A percentile compares a stretch with the other conserved stretches of the same genome.
These are phyloP conservation scores for Leishmania turanica DNA, from an alignment of 208 protist genomes.

Conservation along the genomic window DNA sequence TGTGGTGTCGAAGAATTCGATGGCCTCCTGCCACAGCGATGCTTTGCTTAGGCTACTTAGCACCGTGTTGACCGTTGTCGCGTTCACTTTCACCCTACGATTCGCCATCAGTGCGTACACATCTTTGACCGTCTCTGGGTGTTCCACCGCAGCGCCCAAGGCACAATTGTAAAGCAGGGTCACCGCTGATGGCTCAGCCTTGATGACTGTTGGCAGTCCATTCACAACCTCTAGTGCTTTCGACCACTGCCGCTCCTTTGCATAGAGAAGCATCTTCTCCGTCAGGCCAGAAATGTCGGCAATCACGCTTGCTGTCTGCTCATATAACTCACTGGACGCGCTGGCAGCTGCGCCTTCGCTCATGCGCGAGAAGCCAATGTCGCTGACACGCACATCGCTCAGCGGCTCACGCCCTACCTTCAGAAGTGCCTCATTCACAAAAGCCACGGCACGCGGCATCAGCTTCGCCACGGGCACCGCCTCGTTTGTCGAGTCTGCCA, in stretches of 20 bases:
- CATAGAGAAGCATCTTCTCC: slow-evolving; percentile 80
- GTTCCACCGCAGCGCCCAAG: slow-evolving; percentile 76
- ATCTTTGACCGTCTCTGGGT: slow-evolving; percentile 45
- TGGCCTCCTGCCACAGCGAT: slow-evolving; percentile 48
- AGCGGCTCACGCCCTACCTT: slow-evolving; percentile 54
- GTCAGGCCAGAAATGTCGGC: slow-evolving; percentile 50
- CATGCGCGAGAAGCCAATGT: slow-evolving; percentile 34
- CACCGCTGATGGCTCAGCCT: slow-evolving; percentile 53
- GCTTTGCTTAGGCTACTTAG: slow-evolving; percentile 74
- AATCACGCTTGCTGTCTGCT: not conserved
- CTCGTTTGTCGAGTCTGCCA: slow-evolving; percentile 53
- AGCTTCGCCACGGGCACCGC: slow-evolving; percentile 39
- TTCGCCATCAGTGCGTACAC: slow-evolving; percentile 57
- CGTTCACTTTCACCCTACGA: slow-evolving; percentile 50
- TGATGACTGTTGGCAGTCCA: slow-evolving; percentile 18
- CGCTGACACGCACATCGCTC: slow-evolving; percentile 40
- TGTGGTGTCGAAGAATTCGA: slow-evolving; percentile 62
- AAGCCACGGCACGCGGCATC: slow-evolving; percentile 61
- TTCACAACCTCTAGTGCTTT: slow-evolving; percentile 59
- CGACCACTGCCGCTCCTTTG: slow-evolving; percentile 79
- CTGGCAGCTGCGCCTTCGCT: not conserved
- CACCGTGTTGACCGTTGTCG: slow-evolving; percentile 83
- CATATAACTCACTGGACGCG: not conserved
- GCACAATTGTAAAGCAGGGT: slow-evolving; percentile 91
- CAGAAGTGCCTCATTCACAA: slow-evolving; percentile 76